Evolutionary conservation across 139 green algal genomes (phyloP).

Genomic region (Eudorina sp.): DNA sequence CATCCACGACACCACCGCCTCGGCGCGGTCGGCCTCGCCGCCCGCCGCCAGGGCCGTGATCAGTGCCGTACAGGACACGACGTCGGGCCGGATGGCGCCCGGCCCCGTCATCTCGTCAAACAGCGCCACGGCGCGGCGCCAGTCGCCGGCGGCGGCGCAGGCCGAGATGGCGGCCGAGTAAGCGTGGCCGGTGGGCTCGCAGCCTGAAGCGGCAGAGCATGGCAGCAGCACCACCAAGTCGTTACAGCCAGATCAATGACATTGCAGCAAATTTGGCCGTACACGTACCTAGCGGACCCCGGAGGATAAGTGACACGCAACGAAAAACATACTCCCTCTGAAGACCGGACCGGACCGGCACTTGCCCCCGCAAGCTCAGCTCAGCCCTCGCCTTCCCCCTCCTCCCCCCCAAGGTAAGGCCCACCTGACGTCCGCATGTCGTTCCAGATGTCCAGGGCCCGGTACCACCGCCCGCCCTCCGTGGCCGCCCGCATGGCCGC

Average conservation of each 20-base stretch:
- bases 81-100: constrained; percentile 82
- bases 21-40: constrained; percentile 78
- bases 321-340: too few species aligned
- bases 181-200: constrained; percentile 71
- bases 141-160: constrained; percentile 82
- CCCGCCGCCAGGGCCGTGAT: constrained; percentile 85
- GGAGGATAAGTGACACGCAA: too few species aligned
- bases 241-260: too few species aligned
- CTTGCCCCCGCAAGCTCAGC: too few species aligned
- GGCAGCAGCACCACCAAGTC: too few species aligned
- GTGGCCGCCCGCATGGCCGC: constrained; percentile 89
- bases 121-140: constrained; percentile 79
- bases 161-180: constrained; percentile 89
- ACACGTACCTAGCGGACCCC: too few species aligned
- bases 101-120: constrained; percentile 89
- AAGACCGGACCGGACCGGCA: too few species aligned
- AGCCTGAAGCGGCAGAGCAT: constrained; percentile 13
- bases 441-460: constrained; percentile 83
- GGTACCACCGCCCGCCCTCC: constrained; percentile 77
- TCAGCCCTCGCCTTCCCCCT: too few species aligned
- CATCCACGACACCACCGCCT: constrained; percentile 80
- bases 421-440: constrained; percentile 80
- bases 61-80: constrained; percentile 92
- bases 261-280: too few species aligned
- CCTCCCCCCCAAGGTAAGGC: too few species aligned